Base-by-base conservation (phyloP, 2,329 filamentous ascomycete genomes). In the Purpureocillium lavendulum region DNA sequence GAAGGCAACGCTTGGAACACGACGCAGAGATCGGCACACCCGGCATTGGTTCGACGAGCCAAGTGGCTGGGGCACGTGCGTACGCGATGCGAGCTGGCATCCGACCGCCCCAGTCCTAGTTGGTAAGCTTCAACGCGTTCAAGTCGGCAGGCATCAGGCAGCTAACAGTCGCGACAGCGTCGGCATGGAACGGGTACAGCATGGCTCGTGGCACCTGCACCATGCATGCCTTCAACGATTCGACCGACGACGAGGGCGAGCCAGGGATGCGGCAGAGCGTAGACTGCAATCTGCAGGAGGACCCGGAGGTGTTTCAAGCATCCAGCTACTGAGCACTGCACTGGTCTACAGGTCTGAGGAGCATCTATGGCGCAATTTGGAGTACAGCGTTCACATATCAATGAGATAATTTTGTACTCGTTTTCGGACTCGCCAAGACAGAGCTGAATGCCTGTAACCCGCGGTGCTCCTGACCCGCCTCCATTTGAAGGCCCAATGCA, bases 31-130 rank as follows among this genome's bases (percentile, higher is more conserved):
- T 21, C 59, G 70, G 3, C 66, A 67, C 30, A 70, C 70, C 21
- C 73, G 76, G 36, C 66, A 71, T 7, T 82, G 79, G 33, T 67
- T 70, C 21, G 69, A 75, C n/a, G 72, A 75, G 24, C 61, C 70
- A 21, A 65, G 67, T 0, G 64, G 66, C 9, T 90, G 84, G 84
- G 75, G 75, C 45, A 87, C 87, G 1, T 86, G 86, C 49, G 86
- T 95, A 15, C 72, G 89, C 28, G 89, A 96, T 67, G 87, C 84
- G 16, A 87, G 83, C 54, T 95, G 89, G 89, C 88, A 94, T 64
- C 89, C 89, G 1, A 82, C 73, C 47, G 86, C 84, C 2, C 87
- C 88, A 1, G 70, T 94, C 31, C 70, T 96, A 46, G 88, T 73
- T 52, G 73, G 73, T 76, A 56, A 63, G 70, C 66, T 29, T 13